Evolutionary conservation across 208 protist genomes (phyloP).

Genomic region (Leishmania gerbilli): DNA sequence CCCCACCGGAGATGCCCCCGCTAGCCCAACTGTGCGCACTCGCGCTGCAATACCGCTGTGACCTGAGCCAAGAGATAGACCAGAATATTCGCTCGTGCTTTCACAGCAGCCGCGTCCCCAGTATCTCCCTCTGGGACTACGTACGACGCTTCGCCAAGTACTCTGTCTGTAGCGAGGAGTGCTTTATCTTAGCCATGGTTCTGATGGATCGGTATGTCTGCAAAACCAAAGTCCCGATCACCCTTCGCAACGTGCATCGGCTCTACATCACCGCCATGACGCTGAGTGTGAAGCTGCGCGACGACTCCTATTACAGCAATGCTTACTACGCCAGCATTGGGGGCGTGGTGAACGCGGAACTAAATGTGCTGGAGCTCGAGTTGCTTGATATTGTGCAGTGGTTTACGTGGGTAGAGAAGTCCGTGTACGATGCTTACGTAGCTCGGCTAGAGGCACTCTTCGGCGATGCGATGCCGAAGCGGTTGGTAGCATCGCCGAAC

Average conservation of each 20-base stretch:
- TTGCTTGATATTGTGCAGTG: constrained; percentile 86
- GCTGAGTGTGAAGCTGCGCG: constrained; percentile 87
- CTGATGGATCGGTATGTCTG: constrained; percentile 90
- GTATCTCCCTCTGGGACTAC: constrained; percentile 90
- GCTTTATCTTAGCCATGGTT: constrained; percentile 90
- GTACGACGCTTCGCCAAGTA: constrained; percentile 92
- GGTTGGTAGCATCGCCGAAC: not conserved
- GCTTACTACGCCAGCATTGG: constrained; percentile 92
- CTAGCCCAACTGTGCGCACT: constrained; percentile 56
- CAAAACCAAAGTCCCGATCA: constrained; percentile 52
- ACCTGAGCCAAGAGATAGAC: constrained; percentile 31
- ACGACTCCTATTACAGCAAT: constrained; percentile 93
- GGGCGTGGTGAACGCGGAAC: constrained; percentile 73
- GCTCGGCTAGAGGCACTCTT: constrained; percentile 43
- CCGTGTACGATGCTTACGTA: constrained; percentile 57
- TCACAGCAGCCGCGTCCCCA: constrained; percentile 75
- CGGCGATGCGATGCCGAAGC: constrained; percentile 18
- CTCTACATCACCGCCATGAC: constrained; percentile 87
- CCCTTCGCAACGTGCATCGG: constrained; percentile 80
- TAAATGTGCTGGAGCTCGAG: constrained; percentile 89
- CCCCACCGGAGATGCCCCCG: constrained; percentile 46
- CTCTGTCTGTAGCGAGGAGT: constrained; percentile 86
- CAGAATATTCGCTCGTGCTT: constrained; percentile 50
- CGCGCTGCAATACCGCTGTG: constrained; percentile 71
- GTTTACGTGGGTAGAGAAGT: constrained; percentile 76